These are phyloP conservation scores for Alternaria solani DNA, from an alignment of 2,329 filamentous ascomycete genomes.

Conservation along the genomic window DNA sequence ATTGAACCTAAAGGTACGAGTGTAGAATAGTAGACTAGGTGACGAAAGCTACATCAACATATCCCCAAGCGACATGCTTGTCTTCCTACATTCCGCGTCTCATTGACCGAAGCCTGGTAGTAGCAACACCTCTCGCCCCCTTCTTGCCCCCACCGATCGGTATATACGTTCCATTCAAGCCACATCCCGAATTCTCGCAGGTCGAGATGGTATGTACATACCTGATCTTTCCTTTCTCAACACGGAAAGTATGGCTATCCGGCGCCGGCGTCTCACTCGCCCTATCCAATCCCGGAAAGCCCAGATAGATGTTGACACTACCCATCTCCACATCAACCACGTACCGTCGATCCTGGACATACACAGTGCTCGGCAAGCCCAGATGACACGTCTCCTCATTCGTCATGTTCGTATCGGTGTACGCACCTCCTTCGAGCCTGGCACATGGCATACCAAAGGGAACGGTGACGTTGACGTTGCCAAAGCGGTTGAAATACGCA, in stretches of 20 bases:
- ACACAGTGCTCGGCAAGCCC: constrained; percentile 32
- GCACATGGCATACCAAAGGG: constrained; percentile 39
- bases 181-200: constrained; percentile 32
- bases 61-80: not conserved
- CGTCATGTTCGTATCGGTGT: constrained; percentile 24
- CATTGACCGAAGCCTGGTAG: not conserved
- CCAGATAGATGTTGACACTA: constrained; percentile 34
- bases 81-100: not conserved
- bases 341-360: constrained; percentile 33
- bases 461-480: constrained; percentile 24
- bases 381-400: constrained; percentile 29
- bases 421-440: constrained; percentile 36
- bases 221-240: constrained; percentile 34
- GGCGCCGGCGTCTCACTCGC: constrained; percentile 23
- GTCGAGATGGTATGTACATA: constrained; percentile 35
- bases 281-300: constrained; percentile 32
- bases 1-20: constrained; percentile 33
- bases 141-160: constrained; percentile 8
- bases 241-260: constrained; percentile 37
- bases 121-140: not conserved
- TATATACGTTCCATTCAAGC: constrained; percentile 24
- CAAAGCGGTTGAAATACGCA: constrained; percentile 33
- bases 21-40: constrained; percentile 1
- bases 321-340: constrained; percentile 38
- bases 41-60: not conserved